A percentile compares a stretch with the other conserved stretches of the same genome.
Conservation (phyloP, 768 basidiomycete genomes). For the Lyophyllum atratum region DNA sequence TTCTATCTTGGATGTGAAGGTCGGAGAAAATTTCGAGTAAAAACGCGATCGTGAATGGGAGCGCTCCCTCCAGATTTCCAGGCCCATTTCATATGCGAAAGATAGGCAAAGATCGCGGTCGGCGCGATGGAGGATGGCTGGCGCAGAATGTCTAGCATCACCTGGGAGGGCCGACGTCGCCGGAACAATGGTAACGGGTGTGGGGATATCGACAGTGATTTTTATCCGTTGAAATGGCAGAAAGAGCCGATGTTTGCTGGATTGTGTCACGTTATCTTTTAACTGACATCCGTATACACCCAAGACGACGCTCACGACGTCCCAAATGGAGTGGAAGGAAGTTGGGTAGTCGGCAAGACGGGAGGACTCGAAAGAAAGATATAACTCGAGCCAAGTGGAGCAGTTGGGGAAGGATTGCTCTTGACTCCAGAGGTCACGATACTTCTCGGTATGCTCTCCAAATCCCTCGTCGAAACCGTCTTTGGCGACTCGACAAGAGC, state of each 20-base stretch:
- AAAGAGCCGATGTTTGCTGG: slow-evolving; percentile 1
- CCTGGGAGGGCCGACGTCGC: background rate
- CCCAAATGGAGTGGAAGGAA: slow-evolving; percentile 39
- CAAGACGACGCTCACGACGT: slow-evolving; percentile 41
- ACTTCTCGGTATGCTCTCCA: slow-evolving; percentile 3
- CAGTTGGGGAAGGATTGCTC: slow-evolving; percentile 39
- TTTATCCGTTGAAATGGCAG: slow-evolving; percentile 14
- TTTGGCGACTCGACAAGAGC: slow-evolving; percentile 38
- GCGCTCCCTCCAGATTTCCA: slow-evolving; percentile 10
- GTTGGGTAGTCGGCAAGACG: slow-evolving; percentile 12
- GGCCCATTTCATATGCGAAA: slow-evolving; percentile 27
- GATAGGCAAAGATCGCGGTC: slow-evolving; percentile 34
- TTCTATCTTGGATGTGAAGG: slow-evolving; percentile 2
- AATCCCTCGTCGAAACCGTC: background rate
- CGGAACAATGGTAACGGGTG: slow-evolving; percentile 19
- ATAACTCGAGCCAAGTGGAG: slow-evolving; percentile 46
- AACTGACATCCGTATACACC: slow-evolving; percentile 44
- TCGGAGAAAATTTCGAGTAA: background rate
- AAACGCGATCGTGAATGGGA: slow-evolving; percentile 1
- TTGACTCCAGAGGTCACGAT: slow-evolving; percentile 10
- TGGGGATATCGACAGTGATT: slow-evolving; percentile 12
- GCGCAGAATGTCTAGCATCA: background rate
- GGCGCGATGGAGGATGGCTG: slow-evolving; percentile 20
- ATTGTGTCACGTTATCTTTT: slow-evolving; percentile 14
- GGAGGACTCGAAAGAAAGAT: slow-evolving; percentile 42